Percentiles rank a stretch among this genome's conserved stretches.
These are phyloP conservation scores for Vanrija sp. DNA, from an alignment of 1,284 basidiomycete genomes.

Conservation along the genomic window DNA sequence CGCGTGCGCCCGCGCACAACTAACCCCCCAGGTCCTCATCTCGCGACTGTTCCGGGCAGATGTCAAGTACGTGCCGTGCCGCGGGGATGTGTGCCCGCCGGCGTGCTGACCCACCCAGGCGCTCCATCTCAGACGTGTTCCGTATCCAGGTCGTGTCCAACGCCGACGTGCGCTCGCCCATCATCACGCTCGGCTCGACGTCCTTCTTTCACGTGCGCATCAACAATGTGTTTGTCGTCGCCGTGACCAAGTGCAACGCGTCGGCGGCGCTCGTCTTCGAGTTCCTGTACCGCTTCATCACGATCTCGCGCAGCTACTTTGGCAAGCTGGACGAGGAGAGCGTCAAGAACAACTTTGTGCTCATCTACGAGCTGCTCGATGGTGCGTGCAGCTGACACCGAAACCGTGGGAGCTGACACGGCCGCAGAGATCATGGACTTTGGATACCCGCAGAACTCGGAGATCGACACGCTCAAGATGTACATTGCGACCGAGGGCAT, in stretches of 20 bases:
- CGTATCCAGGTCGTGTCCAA: slow-evolving; percentile 97
- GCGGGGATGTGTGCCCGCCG: not conserved
- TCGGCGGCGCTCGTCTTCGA: slow-evolving; percentile 98
- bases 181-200: slow-evolving; percentile 94
- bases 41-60: slow-evolving; percentile 88
- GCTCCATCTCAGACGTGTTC: slow-evolving; percentile 96
- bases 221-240: slow-evolving; percentile 91
- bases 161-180: slow-evolving; percentile 91
- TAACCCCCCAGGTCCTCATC: slow-evolving; percentile 70
- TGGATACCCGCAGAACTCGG: slow-evolving; percentile 98
- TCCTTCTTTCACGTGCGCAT: slow-evolving; percentile 96
- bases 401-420: not conserved
- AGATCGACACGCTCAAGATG: slow-evolving; percentile 93
- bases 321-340: slow-evolving; percentile 96
- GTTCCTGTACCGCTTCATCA: slow-evolving; percentile 92
- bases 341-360: slow-evolving; percentile 97
- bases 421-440: slow-evolving; percentile 90
- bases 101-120: slow-evolving; percentile 55
- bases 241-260: slow-evolving; percentile 95
- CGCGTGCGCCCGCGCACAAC: slow-evolving; percentile 1
- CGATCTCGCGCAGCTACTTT: slow-evolving; percentile 90
- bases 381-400: slow-evolving; percentile 54
- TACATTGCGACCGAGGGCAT: slow-evolving; percentile 98
- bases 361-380: slow-evolving; percentile 93
- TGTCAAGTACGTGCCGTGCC: slow-evolving; percentile 66